Percentiles rank a stretch among this genome's conserved stretches.
Conservation (phyloP, 148 eudicot genomes). For the Fagopyrum homotropicum region DNA sequence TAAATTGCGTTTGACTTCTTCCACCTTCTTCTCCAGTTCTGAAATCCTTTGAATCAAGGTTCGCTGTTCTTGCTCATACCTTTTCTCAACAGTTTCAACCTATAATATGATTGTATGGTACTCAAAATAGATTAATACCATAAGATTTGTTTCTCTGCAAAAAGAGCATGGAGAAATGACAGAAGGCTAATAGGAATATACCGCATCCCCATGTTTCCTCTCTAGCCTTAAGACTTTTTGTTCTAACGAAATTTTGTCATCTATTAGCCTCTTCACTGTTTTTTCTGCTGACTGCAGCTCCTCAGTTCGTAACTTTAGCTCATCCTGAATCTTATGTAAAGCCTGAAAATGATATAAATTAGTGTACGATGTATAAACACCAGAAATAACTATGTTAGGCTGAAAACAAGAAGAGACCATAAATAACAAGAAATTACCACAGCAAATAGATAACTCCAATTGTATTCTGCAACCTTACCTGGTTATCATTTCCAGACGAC, state of each 20-base stretch:
- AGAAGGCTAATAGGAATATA: slow-evolving; percentile 13
- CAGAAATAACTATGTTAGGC: not conserved
- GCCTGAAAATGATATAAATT: slow-evolving; percentile 31
- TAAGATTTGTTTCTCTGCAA: not conserved
- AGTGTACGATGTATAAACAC: not conserved
- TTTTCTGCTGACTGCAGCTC: slow-evolving; percentile 77
- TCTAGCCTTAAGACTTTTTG: slow-evolving; percentile 59
- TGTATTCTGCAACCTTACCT: slow-evolving; percentile 31
- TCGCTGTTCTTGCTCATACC: slow-evolving; percentile 53
- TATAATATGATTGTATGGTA: slow-evolving; percentile 21
- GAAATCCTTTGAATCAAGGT: slow-evolving; percentile 37
- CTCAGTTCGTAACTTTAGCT: slow-evolving; percentile 52
- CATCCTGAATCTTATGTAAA: slow-evolving; percentile 58
- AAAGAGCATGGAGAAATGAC: slow-evolving; percentile 6
- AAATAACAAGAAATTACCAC: not conserved
- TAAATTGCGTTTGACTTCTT: slow-evolving; percentile 41
- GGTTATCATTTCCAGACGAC: slow-evolving; percentile 57
- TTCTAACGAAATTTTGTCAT: slow-evolving; percentile 59
- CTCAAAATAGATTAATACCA: slow-evolving; percentile 15
- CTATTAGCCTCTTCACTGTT: slow-evolving; percentile 52
- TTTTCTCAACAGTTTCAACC: slow-evolving; percentile 42
- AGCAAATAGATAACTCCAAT: not conserved
- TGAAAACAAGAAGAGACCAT: not conserved
- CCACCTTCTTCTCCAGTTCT: slow-evolving; percentile 74
- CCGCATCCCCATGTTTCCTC: slow-evolving; percentile 59